A percentile compares a stretch with the other conserved stretches of the same genome.
Conservation (phyloP, 306 rosid species). For the Cyclanthera cordifolia region DNA sequence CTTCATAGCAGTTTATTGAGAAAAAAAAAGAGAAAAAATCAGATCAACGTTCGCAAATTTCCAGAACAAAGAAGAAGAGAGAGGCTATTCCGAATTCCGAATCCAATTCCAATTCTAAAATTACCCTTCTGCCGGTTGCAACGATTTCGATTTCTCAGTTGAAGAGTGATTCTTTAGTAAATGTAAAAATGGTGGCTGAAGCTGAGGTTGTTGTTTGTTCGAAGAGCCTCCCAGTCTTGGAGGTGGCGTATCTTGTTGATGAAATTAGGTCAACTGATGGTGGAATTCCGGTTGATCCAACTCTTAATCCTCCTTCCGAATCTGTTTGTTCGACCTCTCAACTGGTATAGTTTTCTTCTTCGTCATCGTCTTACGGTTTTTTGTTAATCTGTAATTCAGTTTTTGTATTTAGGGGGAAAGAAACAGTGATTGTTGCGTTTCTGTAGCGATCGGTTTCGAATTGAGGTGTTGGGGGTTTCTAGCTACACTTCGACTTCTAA, state of each 20-base stretch:
- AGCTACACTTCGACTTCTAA: not conserved
- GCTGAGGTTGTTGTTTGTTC: constrained; percentile 45
- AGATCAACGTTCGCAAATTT: not conserved
- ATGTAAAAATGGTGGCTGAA: constrained; percentile 37
- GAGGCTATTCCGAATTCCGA: no score
- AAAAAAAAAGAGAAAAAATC: no score
- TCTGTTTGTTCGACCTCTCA: constrained; percentile 38
- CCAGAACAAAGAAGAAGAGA: not conserved
- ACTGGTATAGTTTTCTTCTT: constrained; percentile 34
- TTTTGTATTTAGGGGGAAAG: no score
- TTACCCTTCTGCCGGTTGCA: not conserved
- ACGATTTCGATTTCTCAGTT: not conserved
- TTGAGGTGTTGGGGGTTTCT: no score
- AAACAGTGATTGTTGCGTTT: no score
- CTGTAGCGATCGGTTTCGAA: no score
- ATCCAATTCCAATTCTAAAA: no score
- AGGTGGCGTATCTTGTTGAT: constrained; percentile 20
- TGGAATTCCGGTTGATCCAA: constrained; percentile 21
- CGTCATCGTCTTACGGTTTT: not conserved
- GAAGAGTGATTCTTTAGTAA: constrained; percentile 9
- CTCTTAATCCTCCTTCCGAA: constrained; percentile 39
- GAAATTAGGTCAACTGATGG: constrained; percentile 35
- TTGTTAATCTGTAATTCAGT: no score
- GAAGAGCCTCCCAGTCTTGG: constrained; percentile 40
- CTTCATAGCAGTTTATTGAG: not conserved